Evolutionary conservation across 306 rosid genomes (phyloP).

Genomic region (Dicorynia guianensis): DNA sequence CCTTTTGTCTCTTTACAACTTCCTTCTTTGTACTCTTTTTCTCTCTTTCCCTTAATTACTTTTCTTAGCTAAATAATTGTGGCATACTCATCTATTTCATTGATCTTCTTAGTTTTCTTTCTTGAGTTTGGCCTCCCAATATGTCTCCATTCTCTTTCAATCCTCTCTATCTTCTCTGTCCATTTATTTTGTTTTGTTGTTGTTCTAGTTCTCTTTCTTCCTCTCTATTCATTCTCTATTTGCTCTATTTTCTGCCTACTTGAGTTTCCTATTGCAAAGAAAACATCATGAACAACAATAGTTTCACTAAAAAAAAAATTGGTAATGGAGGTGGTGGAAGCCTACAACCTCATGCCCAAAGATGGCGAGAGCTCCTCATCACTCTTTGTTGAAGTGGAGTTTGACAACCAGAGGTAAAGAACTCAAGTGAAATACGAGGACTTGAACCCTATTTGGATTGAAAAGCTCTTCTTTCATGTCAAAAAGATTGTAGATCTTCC

Average conservation of each 20-base stretch:
- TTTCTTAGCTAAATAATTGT: neutral
- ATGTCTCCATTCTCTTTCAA: conserved; percentile 20
- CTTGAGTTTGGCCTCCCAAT: conserved; percentile 40
- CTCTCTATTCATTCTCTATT: neutral
- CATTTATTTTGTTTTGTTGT: neutral
- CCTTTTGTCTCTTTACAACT: neutral
- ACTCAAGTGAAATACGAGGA: conserved; percentile 67
- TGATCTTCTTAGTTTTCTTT: neutral
- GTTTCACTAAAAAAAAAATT: conserved; percentile 52
- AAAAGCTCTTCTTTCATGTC: conserved; percentile 61
- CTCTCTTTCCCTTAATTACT: neutral
- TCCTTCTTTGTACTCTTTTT: too few species aligned
- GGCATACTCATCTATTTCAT: conserved; percentile 40
- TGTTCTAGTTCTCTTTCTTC: neutral
- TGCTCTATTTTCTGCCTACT: neutral
- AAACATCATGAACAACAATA: conserved; percentile 40
- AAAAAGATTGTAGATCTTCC: conserved; percentile 58
- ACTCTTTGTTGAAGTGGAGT: conserved; percentile 65
- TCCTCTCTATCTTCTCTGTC: conserved; percentile 7
- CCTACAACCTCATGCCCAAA: conserved; percentile 74
- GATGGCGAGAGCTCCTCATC: conserved; percentile 72
- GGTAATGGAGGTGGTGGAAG: conserved; percentile 62
- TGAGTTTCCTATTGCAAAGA: neutral
- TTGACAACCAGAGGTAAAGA: conserved; percentile 60
- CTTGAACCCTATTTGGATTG: conserved; percentile 68